Percentiles rank a stretch among this genome's conserved stretches.
Evolutionary conservation across 768 basidiomycete genomes (phyloP).

Genomic region (Chalciporus chontae): DNA sequence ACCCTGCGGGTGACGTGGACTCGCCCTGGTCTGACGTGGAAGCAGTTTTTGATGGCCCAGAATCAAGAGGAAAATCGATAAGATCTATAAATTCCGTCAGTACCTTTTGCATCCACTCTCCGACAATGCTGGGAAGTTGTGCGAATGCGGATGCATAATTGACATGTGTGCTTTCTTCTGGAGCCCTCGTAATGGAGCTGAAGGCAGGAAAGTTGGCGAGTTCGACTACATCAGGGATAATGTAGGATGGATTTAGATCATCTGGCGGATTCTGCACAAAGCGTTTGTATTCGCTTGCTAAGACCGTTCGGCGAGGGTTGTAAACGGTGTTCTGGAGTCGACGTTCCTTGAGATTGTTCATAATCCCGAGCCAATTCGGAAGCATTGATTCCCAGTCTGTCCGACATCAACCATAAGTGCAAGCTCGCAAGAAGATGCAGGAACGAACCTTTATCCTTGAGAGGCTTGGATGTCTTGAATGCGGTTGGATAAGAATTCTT

Average conservation of each 20-base stretch:
- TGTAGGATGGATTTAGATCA: neutral
- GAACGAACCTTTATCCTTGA: conserved; percentile 9
- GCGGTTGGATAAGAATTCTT: neutral
- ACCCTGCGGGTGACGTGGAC: neutral
- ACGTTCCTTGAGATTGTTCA: neutral
- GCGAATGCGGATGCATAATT: neutral
- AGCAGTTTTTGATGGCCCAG: neutral
- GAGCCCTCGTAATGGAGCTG: conserved; percentile 3
- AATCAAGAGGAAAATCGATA: neutral
- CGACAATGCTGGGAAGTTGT: neutral
- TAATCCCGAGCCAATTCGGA: neutral
- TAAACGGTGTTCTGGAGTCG: neutral
- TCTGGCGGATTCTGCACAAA: neutral
- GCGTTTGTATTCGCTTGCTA: neutral
- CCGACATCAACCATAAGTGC: neutral
- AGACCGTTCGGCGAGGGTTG: neutral
- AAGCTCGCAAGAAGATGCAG: too few relatives aligned
- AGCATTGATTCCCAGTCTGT: conserved; percentile 13
- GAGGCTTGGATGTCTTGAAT: conserved; percentile 3
- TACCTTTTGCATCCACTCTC: neutral
- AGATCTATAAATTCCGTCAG: neutral
- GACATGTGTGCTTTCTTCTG: neutral
- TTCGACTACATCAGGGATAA: conserved; percentile 11
- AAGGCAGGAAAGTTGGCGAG: conserved; percentile 6
- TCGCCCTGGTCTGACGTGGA: neutral